Conservation (phyloP, 148 eudicot genomes). For the Dysphania ambrosioides region DNA sequence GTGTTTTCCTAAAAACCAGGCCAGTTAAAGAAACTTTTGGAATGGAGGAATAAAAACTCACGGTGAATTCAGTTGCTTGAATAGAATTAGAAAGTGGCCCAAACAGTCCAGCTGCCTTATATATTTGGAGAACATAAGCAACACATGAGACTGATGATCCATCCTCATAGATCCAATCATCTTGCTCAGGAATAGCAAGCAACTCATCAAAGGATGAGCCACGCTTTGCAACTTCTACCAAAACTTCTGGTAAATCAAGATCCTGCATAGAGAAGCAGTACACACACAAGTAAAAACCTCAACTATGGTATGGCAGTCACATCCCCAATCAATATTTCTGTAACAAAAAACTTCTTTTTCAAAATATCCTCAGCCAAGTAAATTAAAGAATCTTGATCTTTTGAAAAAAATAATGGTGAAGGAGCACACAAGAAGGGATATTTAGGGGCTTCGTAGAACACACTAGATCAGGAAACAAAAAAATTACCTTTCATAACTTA, state of each 20-base stretch:
- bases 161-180: conserved; percentile 84
- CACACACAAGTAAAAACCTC: background rate
- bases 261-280: conserved; percentile 41
- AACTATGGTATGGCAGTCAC: background rate
- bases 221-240: conserved; percentile 82
- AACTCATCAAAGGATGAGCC: conserved; percentile 76
- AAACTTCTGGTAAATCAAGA: conserved; percentile 70
- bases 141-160: conserved; percentile 91
- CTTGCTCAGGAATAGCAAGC: conserved; percentile 82
- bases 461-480: conserved; percentile 1
- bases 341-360: no score
- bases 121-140: conserved; percentile 79
- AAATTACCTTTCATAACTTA: background rate
- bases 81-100: conserved; percentile 55
- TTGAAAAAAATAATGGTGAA: background rate
- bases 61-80: conserved; percentile 94
- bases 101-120: conserved; percentile 89
- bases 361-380: no score
- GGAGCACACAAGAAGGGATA: background rate
- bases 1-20: background rate
- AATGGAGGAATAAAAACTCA: conserved; percentile 33
- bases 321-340: background rate
- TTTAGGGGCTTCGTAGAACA: no score
- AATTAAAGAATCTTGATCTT: background rate
- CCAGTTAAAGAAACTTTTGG: background rate